Evolutionary conservation across 305 asterid genomes (phyloP), one percentile per base, ranked within the genome.

Genomic region (Solanum chacoense): DNA sequence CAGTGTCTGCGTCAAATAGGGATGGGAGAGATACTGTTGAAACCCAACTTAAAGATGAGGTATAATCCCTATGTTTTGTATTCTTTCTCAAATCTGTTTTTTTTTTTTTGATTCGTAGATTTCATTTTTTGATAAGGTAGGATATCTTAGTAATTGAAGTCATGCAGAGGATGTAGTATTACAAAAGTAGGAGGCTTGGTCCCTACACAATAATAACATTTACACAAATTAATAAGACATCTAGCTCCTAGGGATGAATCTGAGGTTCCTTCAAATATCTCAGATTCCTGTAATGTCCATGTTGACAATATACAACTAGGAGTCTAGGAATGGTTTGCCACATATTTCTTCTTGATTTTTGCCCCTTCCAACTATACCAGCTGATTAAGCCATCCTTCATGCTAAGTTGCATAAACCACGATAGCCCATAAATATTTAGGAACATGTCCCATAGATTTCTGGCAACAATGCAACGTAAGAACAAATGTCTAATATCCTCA

Each of bases 41-140:
- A 90, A 87, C 80, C 85, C 93, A 88, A 87, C 94, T 88, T 77
- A 94, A 93, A 91, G 95, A 93, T 89, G 93, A 93, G 98, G 98
- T 96, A 67, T 87, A 74, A 22, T 78, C 80, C 85, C 89, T 73
- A 88, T 90, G 80, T 85, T 89, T 83, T 38, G 59, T 6, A 31
- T 55, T 84, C 73, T 83, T 55, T 55, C 72, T 55, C 87, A 84
- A 84, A 84, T 31, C 7, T 84, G 74, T 31, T 9, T 42, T 38
- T 37, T 22, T 76, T 38, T 22, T 20, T 45, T 45, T 22, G 10
- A 22, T 45, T 8, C 5, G 28, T 81, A 45, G 20, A 81, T 31
- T 81, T 81, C 86, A 29, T 10, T 81, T 45, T 45, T 45, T 14
- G 18, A 26, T 2, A 38, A 8, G 85, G 85, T 79, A 79, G 18